These are phyloP conservation scores for Thelephora ganbajun DNA, from an alignment of 768 basidiomycete genomes.

Conservation along the genomic window DNA sequence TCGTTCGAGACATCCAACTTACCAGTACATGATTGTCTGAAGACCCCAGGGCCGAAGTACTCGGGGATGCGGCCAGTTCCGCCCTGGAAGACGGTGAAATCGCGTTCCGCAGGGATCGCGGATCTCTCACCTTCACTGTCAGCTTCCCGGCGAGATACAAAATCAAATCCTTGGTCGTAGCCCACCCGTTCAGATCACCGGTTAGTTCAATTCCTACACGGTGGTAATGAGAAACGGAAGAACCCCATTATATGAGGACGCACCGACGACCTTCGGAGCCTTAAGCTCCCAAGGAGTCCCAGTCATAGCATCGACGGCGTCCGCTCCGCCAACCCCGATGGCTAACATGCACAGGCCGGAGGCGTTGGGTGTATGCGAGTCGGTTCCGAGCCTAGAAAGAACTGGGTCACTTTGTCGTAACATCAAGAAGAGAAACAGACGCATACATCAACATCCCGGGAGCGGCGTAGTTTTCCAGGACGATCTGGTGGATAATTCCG, in stretches of 20 bases:
- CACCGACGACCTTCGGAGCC: slow-evolving; percentile 73
- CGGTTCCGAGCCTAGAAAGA: slow-evolving; percentile 65
- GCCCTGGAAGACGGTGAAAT: slow-evolving; percentile 35
- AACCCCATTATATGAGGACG: slow-evolving; percentile 11
- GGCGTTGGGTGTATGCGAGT: slow-evolving; percentile 97
- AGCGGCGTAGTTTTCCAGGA: slow-evolving; percentile 94
- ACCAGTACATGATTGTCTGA: slow-evolving; percentile 86
- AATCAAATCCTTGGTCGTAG: slow-evolving; percentile 93
- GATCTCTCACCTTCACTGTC: slow-evolving; percentile 68
- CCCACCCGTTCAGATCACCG: slow-evolving; percentile 81
- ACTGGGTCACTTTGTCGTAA: slow-evolving; percentile 4
- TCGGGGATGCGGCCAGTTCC: slow-evolving; percentile 94
- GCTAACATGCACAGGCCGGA: slow-evolving; percentile 94
- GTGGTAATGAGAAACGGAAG: background rate
- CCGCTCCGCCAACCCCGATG: slow-evolving; percentile 98
- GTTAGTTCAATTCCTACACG: slow-evolving; percentile 69
- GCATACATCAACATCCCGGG: slow-evolving; percentile 82
- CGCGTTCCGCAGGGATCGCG: background rate
- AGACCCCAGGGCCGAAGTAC: slow-evolving; percentile 91
- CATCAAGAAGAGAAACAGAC: slow-evolving; percentile 3
- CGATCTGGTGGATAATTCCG: slow-evolving; percentile 95
- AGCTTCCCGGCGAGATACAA: slow-evolving; percentile 88
- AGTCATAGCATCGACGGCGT: slow-evolving; percentile 96
- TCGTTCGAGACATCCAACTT: slow-evolving; percentile 5
- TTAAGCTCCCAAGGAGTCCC: slow-evolving; percentile 98